Conservation (phyloP, 2,329 filamentous ascomycete species). For the Malbranchea zuffiana region DNA sequence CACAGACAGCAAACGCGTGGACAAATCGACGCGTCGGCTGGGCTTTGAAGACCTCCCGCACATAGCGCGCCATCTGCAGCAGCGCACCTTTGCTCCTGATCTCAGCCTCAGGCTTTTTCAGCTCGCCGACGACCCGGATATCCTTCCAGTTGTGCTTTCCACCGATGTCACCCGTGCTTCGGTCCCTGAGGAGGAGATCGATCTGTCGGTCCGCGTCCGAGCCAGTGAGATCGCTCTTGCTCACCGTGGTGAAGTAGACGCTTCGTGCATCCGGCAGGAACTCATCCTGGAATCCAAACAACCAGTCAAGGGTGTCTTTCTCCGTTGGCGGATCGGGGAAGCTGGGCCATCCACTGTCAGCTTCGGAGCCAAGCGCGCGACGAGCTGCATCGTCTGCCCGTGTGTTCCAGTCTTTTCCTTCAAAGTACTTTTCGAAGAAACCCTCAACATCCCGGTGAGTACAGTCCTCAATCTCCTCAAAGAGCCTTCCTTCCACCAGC, state of each 20-base stretch:
- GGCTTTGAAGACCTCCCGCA: conserved; percentile 11
- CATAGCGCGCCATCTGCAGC: conserved; percentile 14
- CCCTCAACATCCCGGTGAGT: conserved; percentile 14
- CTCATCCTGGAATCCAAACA: conserved; percentile 14
- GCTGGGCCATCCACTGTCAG: conserved; percentile 7
- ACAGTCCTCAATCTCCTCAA: conserved; percentile 15
- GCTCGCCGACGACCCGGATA: conserved; percentile 14
- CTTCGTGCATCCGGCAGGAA: conserved; percentile 12
- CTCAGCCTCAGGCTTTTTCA: conserved; percentile 9
- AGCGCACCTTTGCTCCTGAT: conserved; percentile 11
- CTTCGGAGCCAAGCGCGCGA: background rate
- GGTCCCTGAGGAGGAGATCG: conserved; percentile 14
- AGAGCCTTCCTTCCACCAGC: conserved; percentile 14
- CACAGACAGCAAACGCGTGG: conserved; percentile 21
- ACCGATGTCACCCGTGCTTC: background rate
- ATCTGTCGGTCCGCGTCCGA: conserved; percentile 14
- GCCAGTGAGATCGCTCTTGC: conserved; percentile 8
- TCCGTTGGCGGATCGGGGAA: conserved; percentile 12
- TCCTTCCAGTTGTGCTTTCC: conserved; percentile 16
- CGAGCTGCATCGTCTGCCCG: conserved; percentile 6
- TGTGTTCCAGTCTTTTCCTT: conserved; percentile 14
- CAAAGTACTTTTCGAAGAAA: conserved; percentile 18
- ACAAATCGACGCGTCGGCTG: conserved; percentile 25
- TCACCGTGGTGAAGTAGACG: conserved; percentile 10
- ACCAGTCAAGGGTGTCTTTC: conserved; percentile 12